Conservation (phyloP, 1,284 basidiomycete species). For the Pseudozyma pruni region DNA sequence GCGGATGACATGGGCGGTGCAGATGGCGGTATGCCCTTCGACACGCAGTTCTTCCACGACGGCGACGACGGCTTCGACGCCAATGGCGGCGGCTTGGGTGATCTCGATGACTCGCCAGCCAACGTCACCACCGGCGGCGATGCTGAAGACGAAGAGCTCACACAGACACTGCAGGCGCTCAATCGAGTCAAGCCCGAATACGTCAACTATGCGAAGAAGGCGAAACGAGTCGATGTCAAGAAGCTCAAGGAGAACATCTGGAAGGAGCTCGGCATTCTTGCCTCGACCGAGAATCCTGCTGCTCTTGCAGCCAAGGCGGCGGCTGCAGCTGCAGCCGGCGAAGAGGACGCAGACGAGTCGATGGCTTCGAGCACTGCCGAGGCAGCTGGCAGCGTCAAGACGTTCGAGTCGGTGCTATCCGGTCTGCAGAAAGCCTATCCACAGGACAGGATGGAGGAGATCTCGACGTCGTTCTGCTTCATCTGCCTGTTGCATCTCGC, state of each 20-base stretch:
- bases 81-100: conserved; percentile 35
- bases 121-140: conserved; percentile 65
- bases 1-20: conserved; percentile 24
- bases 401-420: conserved; percentile 83
- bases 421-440: conserved; percentile 85
- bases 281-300: conserved; percentile 22
- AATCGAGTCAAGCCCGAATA: conserved; percentile 82
- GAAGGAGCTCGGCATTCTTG: conserved; percentile 76
- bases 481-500: conserved; percentile 95
- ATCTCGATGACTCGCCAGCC: conserved; percentile 54
- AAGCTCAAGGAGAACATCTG: conserved; percentile 98
- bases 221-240: conserved; percentile 95
- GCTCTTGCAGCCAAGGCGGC: conserved; percentile 19
- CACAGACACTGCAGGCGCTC: conserved; percentile 82
- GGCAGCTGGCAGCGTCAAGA: conserved; percentile 27
- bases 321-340: conserved; percentile 8
- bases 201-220: conserved; percentile 94
- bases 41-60: conserved; percentile 97
- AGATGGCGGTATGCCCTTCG: conserved; percentile 75
- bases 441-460: conserved; percentile 92
- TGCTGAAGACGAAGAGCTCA: conserved; percentile 82
- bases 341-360: conserved; percentile 27
- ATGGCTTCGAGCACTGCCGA: conserved; percentile 15
- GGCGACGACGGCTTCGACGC: conserved; percentile 75
- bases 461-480: conserved; percentile 99